A percentile compares a stretch with the other conserved stretches of the same genome.
These are phyloP conservation scores for Botrytis fabae DNA, from an alignment of 2,329 filamentous ascomycete species.

Conservation along the genomic window DNA sequence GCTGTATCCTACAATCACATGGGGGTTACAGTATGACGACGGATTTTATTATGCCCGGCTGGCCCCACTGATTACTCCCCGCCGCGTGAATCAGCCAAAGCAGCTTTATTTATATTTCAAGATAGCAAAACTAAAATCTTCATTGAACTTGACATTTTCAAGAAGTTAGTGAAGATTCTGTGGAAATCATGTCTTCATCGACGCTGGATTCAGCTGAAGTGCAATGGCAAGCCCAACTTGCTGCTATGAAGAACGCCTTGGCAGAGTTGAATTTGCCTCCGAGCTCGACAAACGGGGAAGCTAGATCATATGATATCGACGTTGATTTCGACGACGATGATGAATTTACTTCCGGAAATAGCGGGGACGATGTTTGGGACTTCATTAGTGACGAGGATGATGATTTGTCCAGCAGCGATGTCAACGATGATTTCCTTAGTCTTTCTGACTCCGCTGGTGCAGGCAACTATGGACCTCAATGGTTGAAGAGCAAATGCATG, in stretches of 20 bases:
- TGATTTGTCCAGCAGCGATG: slow-evolving; percentile 65
- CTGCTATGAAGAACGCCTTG: slow-evolving; percentile 82
- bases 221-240: slow-evolving; percentile 83
- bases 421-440: slow-evolving; percentile 49
- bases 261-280: slow-evolving; percentile 63
- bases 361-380: slow-evolving; percentile 87
- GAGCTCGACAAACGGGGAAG: slow-evolving; percentile 45
- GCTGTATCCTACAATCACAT: slow-evolving; percentile 7
- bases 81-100: not conserved
- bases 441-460: slow-evolving; percentile 33
- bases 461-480: slow-evolving; percentile 57
- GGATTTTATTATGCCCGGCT: slow-evolving; percentile 21
- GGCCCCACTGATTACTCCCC: slow-evolving; percentile 8
- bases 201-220: slow-evolving; percentile 44
- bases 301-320: slow-evolving; percentile 55
- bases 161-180: not conserved
- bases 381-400: slow-evolving; percentile 76
- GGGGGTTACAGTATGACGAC: slow-evolving; percentile 16
- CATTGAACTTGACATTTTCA: not conserved
- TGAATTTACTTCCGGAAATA: slow-evolving; percentile 53
- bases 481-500: slow-evolving; percentile 71
- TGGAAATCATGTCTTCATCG: slow-evolving; percentile 16
- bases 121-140: not conserved
- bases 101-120: slow-evolving; percentile 1
- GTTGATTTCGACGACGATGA: slow-evolving; percentile 66